phyloP scores from a whole-genome alignment of 2,329 filamentous ascomycete species.

The Fusarium bactridioides region DNA sequence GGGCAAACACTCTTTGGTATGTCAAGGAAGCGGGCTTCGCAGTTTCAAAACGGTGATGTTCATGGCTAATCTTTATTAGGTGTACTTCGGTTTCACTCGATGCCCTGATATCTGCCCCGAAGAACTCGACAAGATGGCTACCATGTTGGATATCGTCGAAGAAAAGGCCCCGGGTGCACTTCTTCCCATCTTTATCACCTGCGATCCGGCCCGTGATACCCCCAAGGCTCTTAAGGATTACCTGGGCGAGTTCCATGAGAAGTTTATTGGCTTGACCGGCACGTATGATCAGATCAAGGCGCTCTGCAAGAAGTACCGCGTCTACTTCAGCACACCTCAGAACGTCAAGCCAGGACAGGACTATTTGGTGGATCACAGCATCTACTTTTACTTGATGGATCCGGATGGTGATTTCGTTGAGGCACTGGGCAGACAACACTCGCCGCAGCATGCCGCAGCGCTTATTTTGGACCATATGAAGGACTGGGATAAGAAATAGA shows the following conservation, averaged over 20 bases:
- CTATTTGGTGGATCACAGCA: conserved; percentile 97
- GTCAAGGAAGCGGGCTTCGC: conserved; percentile 40
- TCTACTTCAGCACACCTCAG: conserved; percentile 94
- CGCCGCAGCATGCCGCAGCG: conserved; percentile 82
- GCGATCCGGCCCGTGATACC: conserved; percentile 90
- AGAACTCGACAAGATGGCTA: conserved; percentile 99
- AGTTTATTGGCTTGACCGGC: conserved; percentile 88
- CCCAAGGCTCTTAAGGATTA: conserved; percentile 86
- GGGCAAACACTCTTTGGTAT: conserved; percentile 82
- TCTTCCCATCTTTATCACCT: conserved; percentile 90
- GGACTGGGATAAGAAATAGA: conserved; percentile 53
- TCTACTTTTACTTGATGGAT: conserved; percentile 99
- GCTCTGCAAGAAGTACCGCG: conserved; percentile 93
- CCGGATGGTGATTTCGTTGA: conserved; percentile 98
- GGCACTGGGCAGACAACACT: conserved; percentile 93
- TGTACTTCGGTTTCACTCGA: conserved; percentile 98
- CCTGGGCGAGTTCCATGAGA: conserved; percentile 87
- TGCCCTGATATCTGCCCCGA: conserved; percentile 99
- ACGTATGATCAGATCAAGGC: conserved; percentile 93
- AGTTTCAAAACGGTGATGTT: background rate
- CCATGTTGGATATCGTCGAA: conserved; percentile 81
- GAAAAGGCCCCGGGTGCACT: conserved; percentile 61
- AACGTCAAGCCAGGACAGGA: conserved; percentile 92
- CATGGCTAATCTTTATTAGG: conserved; percentile 56
- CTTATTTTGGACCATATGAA: conserved; percentile 88